These are phyloP conservation scores for Exobasidium rhododendri DNA, from an alignment of 1,284 basidiomycete species.

Conservation along the genomic window DNA sequence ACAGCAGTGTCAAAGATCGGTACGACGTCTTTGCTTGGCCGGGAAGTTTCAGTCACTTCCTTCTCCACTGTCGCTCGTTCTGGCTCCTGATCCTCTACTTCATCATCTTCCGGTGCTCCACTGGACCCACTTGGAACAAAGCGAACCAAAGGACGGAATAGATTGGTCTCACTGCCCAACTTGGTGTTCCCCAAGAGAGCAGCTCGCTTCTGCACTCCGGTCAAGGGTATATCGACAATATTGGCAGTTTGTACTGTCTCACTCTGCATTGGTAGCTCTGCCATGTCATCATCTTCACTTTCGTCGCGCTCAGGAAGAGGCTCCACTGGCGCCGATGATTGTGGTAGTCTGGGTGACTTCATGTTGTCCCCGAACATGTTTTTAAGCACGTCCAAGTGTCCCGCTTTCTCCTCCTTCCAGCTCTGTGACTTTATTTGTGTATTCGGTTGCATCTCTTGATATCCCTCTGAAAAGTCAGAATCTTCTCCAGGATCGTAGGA, in stretches of 20 bases:
- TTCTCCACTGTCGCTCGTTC: not conserved
- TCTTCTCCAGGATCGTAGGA: constrained; percentile 30
- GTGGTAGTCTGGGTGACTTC: not conserved
- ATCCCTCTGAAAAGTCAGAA: constrained; percentile 45
- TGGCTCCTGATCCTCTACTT: constrained; percentile 3
- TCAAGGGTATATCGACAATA: not conserved
- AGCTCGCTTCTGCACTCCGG: not conserved
- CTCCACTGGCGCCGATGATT: not conserved
- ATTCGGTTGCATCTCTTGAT: constrained; percentile 31
- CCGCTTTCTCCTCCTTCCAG: constrained; percentile 1
- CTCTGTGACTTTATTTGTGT: not conserved
- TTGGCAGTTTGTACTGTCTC: not conserved
- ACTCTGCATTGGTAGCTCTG: not conserved
- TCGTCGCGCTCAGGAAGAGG: no score
- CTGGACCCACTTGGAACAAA: constrained; percentile 25
- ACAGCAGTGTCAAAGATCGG: not conserved
- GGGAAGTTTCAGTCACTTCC: not conserved
- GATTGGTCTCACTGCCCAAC: not conserved
- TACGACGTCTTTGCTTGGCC: constrained; percentile 4
- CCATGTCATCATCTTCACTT: constrained; percentile 5
- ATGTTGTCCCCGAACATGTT: constrained; percentile 56
- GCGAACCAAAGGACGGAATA: constrained; percentile 24
- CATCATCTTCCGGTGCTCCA: no score
- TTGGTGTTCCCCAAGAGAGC: not conserved
- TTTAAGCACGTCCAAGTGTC: constrained; percentile 24